Evolutionary conservation across 1,139 yeast species (phyloP), one percentile per base, ranked within the genome.

Genomic region (Taphrina communis): DNA sequence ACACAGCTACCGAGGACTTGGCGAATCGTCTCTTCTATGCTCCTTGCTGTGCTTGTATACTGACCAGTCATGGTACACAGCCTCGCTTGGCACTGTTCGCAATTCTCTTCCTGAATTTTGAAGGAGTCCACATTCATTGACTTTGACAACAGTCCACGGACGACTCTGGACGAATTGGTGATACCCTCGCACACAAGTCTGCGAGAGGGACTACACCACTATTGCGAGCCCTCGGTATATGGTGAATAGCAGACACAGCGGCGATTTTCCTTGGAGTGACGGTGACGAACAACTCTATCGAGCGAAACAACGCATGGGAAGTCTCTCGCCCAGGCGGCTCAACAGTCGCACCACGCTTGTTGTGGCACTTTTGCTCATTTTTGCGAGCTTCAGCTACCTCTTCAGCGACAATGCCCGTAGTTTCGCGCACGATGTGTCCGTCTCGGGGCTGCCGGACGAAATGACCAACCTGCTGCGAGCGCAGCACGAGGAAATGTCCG

Each of bases 401-500:
- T 58, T 58, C 42, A 31, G 53, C 19, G 62, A 58, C 53, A 58
- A 58, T 14, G 62, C 62, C 17, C 62, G 62, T 12, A n/a, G 12
- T 14, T 31, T 58, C 21, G 62, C 62, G 41, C 62, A 58, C 42
- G 62, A 46, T 12, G 39, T 58, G 41, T 21, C 36, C 17, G 44
- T 58, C 41, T 58, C 62, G n/a, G 62, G 62, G 31, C 42, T 58
- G 53, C 62, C 62, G 14, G 44, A 42, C 14, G 62, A 58, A 21
- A 42, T 58, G 62, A 58, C 62, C 12, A 25, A 17, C 31, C 46
- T 63, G 14, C 35, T 63, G 38, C 38, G 38, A 35, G 60, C 67
- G 25, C 67, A 63, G 59, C 53, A 46, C 52, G 42, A 46, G 48
- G 67, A 63, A 41, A 63, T 63, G 67, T n/a, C 21, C 11, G 61